Conservation (phyloP, 2,329 filamentous ascomycete species). For the Tolypocladium cylindrosporum region DNA sequence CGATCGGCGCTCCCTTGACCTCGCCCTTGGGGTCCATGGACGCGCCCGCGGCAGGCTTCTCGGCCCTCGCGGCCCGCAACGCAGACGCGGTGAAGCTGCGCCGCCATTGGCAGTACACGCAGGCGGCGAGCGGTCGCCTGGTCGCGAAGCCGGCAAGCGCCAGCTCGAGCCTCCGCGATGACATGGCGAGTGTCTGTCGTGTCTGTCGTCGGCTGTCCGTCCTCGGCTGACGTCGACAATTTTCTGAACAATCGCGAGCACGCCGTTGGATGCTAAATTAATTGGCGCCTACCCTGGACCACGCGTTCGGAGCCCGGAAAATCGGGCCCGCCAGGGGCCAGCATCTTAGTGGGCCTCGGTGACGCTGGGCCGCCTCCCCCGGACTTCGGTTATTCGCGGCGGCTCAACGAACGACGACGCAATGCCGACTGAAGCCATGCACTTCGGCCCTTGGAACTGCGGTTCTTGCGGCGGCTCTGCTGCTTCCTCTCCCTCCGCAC, state of each 20-base stretch:
- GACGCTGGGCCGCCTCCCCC: background rate
- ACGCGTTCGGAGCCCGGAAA: background rate
- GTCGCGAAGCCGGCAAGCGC: constrained; percentile 14
- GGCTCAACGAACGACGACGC: constrained; percentile 15
- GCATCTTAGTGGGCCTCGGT: background rate
- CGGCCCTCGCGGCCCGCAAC: constrained; percentile 14
- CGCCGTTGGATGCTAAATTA: background rate
- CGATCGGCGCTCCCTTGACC: constrained; percentile 36
- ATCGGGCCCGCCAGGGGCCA: background rate
- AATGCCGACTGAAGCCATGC: constrained; percentile 25
- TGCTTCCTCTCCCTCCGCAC: background rate
- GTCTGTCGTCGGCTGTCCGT: background rate
- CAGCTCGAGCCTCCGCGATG: constrained; percentile 21
- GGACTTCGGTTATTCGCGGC: constrained; percentile 26
- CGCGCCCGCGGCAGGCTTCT: constrained; percentile 25
- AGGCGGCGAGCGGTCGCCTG: constrained; percentile 25
- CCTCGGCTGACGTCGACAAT: background rate
- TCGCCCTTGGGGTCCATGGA: constrained; percentile 26
- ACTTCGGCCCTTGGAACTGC: background rate
- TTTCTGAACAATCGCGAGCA: background rate
- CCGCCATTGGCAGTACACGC: constrained; percentile 41
- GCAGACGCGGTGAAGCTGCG: constrained; percentile 36
- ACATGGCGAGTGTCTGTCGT: constrained; percentile 13
- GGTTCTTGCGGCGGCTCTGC: background rate
- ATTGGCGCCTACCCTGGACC: background rate